Conservation (phyloP, 768 basidiomycete species). For the Nevesoporus exiguus region DNA sequence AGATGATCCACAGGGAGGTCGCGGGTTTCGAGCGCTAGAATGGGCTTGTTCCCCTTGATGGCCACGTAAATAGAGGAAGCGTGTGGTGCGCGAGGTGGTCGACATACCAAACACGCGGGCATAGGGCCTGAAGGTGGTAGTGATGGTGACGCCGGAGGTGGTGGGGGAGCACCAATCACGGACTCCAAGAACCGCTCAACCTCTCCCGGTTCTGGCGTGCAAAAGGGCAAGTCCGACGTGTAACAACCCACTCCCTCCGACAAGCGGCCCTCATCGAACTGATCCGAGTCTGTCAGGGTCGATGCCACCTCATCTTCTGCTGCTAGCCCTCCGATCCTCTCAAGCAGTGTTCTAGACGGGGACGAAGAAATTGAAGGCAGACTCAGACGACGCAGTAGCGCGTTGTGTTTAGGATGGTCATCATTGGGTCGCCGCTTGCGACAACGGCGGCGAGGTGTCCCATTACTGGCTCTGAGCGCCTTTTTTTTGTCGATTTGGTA, state of each 20-base stretch:
- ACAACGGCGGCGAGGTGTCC: neutral
- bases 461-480: slow-evolving; percentile 5
- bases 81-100: slow-evolving; percentile 1
- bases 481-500: neutral
- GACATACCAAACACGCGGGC: slow-evolving; percentile 21
- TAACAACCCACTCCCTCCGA: neutral
- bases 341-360: slow-evolving; percentile 10
- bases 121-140: neutral
- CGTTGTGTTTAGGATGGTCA: neutral
- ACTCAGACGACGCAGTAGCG: slow-evolving; percentile 16
- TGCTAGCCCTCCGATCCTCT: slow-evolving; percentile 16
- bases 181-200: slow-evolving; percentile 27
- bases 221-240: neutral
- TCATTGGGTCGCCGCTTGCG: slow-evolving; percentile 1
- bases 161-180: slow-evolving; percentile 15
- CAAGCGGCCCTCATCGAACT: slow-evolving; percentile 7
- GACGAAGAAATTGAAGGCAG: slow-evolving; percentile 4
- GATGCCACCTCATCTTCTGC: slow-evolving; percentile 2
- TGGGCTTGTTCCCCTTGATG: slow-evolving; percentile 6
- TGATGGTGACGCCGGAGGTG: neutral
- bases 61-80: slow-evolving; percentile 5
- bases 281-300: slow-evolving; percentile 2
- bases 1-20: slow-evolving; percentile 6
- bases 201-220: slow-evolving; percentile 23
- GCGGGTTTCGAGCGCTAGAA: slow-evolving; percentile 14